Base-by-base conservation (phyloP, 148 eudicot species). In the Beta vulgaris region DNA sequence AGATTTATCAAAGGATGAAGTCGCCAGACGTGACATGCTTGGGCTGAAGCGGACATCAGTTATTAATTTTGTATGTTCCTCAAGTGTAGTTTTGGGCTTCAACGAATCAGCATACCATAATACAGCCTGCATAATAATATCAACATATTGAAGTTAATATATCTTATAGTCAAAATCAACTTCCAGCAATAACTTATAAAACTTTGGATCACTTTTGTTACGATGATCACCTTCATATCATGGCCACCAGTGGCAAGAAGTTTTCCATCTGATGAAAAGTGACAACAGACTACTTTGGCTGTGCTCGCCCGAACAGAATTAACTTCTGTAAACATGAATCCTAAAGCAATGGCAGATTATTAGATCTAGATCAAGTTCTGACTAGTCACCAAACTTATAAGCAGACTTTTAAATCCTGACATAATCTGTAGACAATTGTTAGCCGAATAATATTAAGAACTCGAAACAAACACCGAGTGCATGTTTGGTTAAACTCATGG, bases 1-100 rank as follows among this genome's bases (percentile, higher is more conserved):
- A 74, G 96, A 84, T 81, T 89, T 93, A 78, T 93, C 98, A 78
- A 88, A 93, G 40, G 98, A 93, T 36, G 97, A 93, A 69, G 97
- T 93, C 77, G 97, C 98, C 58, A 93, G 90, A 49, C 98, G 93
- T 18, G 89, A 81, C 85, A 86, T 83, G 87, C 91, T 91, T 44
- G 97, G 91, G 61, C 98, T 91, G 84, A 93, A 93, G 63, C 98
- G 97, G 40, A 93, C 93, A 83, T 93, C 98, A 59, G 97, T 93
- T 62, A 93, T 91, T 68, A 88, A 75, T 39, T 82, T 58, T 40
- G 93, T 79, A 82, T 93, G 98, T 72, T 93, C 98, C 74, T 93
- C 98, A 62, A 93, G 90, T 34, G 91, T 85, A 64, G 88, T 77
- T 82, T 91, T 93, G 54, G 85, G 84, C 89, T 93, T 93, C 74